Conservation (phyloP, 2,329 filamentous ascomycete genomes). For the Xylaria sp. region DNA sequence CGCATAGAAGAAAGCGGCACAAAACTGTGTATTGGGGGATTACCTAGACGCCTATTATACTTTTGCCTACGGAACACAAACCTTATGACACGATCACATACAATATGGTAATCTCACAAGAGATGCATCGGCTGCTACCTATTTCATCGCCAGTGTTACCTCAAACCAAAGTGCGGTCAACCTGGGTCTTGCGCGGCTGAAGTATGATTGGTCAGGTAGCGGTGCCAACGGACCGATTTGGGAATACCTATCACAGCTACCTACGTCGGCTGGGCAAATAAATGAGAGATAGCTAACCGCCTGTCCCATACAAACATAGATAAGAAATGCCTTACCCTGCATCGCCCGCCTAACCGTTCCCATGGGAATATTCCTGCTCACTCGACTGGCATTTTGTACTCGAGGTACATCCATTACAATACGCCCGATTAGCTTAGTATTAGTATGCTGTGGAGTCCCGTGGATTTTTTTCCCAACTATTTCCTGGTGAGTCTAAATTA, state of each 20-base stretch:
- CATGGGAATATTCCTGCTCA: background rate
- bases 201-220: constrained; percentile 8
- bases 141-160: background rate
- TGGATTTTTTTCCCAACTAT: background rate
- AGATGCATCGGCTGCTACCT: background rate
- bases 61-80: background rate
- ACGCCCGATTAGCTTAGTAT: constrained; percentile 14
- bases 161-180: background rate
- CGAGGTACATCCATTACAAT: background rate
- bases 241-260: constrained; percentile 12
- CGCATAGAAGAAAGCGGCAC: constrained; percentile 13
- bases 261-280: background rate
- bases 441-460: constrained; percentile 29
- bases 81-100: background rate
- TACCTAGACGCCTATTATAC: background rate
- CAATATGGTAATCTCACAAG: background rate
- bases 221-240: constrained; percentile 9
- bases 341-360: background rate
- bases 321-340: constrained; percentile 8
- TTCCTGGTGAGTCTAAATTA: constrained; percentile 29
- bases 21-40: constrained; percentile 5
- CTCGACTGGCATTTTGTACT: background rate
- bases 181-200: background rate
- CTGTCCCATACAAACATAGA: constrained; percentile 17
- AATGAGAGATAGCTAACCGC: background rate